These are phyloP conservation scores for Fusarium tanahbumbuense DNA, from an alignment of 2,329 filamentous ascomycete species.

Conservation along the genomic window DNA sequence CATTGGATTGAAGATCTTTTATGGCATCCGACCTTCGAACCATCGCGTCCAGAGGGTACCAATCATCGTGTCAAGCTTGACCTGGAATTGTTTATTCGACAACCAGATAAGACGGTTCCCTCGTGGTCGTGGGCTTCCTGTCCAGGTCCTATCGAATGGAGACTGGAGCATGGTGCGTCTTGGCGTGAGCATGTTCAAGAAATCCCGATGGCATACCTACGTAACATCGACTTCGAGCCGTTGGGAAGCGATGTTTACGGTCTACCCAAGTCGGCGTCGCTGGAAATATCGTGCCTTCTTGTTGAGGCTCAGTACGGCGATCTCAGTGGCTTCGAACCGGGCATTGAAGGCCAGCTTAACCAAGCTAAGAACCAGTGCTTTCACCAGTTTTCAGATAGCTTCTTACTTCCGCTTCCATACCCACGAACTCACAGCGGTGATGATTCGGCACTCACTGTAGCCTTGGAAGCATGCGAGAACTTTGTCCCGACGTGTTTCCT, in stretches of 20 bases:
- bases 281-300: not conserved
- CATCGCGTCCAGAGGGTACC: no score
- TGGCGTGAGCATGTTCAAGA: no score
- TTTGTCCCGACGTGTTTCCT: not conserved
- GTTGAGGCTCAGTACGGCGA: not conserved
- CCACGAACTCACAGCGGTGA: no score
- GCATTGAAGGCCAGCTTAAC: no score
- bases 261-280: not conserved
- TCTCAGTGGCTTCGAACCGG: no score
- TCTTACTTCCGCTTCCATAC: not conserved
- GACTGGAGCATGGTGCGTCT: accelerated
- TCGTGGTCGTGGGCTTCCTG: conserved; percentile 4
- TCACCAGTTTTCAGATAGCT: no score
- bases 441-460: no score
- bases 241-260: not conserved
- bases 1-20: not conserved
- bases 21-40: no score
- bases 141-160: not conserved
- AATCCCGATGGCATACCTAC: not conserved
- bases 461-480: no score
- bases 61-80: no score
- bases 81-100: no score
- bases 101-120: not conserved
- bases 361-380: no score
- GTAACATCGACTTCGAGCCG: not conserved